phyloP scores from a whole-genome alignment of 306 rosid species.

The Medicago ruthenica region DNA sequence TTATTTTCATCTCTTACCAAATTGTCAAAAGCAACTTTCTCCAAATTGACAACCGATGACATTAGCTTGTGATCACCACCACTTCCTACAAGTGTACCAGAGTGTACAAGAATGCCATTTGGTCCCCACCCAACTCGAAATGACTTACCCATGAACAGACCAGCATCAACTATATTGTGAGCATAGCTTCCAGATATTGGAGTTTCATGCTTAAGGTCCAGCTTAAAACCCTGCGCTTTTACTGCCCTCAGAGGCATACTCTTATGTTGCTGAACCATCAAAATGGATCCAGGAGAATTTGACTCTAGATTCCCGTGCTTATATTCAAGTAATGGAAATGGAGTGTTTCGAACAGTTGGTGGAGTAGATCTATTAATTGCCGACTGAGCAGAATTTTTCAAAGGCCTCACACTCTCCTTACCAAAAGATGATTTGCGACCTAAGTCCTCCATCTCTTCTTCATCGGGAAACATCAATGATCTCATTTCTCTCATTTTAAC shows the following conservation, averaged over 20 bases:
- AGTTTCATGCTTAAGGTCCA: conserved; percentile 78
- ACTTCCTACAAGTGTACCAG: conserved; percentile 75
- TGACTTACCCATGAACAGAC: conserved; percentile 94
- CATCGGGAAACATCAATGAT: conserved; percentile 79
- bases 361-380: conserved; percentile 61
- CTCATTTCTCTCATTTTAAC: conserved; percentile 90
- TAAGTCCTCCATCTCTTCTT: conserved; percentile 59
- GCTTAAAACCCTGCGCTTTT: conserved; percentile 75
- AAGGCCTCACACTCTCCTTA: conserved; percentile 59
- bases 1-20: conserved; percentile 84
- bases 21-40: conserved; percentile 89
- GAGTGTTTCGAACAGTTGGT: conserved; percentile 70
- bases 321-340: conserved; percentile 86
- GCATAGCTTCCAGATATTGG: conserved; percentile 66
- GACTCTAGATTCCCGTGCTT: conserved; percentile 79
- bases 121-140: conserved; percentile 99
- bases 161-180: conserved; percentile 87
- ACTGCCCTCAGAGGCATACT: conserved; percentile 58
- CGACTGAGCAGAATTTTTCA: conserved; percentile 59
- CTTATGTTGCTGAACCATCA: conserved; percentile 85
- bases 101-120: conserved; percentile 84
- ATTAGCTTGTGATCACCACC: conserved; percentile 55
- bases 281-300: conserved; percentile 70
- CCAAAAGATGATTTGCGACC: conserved; percentile 51
- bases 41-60: conserved; percentile 81